These are phyloP conservation scores for Linum usitatissimum DNA, from an alignment of 345 rosid genomes.

Conservation along the genomic window DNA sequence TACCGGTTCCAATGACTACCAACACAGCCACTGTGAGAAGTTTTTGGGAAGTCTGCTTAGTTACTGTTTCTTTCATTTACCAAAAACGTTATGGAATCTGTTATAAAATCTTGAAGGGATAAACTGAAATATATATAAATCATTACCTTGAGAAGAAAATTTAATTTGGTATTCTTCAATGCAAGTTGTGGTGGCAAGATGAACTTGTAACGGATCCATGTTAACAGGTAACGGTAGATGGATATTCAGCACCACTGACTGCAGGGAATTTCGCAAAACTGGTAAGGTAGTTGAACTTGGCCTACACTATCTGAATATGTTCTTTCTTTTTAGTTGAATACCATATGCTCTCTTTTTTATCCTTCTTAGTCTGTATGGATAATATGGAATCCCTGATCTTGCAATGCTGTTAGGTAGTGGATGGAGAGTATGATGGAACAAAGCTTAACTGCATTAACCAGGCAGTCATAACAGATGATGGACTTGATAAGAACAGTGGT, in stretches of 20 bases:
- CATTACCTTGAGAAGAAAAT: no score
- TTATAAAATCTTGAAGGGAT: no score
- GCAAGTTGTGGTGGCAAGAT: not conserved
- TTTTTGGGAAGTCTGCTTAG: no score
- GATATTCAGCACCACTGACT: constrained; percentile 86
- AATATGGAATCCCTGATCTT: not conserved
- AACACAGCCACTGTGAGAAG: not conserved
- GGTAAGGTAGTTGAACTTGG: constrained; percentile 78
- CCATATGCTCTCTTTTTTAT: not conserved
- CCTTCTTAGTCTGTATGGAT: constrained; percentile 2
- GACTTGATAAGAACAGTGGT: constrained; percentile 37
- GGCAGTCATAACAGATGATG: constrained; percentile 56
- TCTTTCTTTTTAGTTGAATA: constrained; percentile 1
- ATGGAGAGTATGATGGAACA: constrained; percentile 72
- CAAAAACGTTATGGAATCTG: no score
- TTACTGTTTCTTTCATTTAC: no score
- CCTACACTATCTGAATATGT: constrained; percentile 9
- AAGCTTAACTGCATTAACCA: constrained; percentile 53
- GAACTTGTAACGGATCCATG: constrained; percentile 7
- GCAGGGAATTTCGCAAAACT: constrained; percentile 81
- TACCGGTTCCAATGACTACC: not conserved
- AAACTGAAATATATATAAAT: no score
- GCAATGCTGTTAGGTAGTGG: constrained; percentile 38
- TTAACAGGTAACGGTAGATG: constrained; percentile 64
- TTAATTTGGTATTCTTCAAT: no score